Conservation (phyloP, 306 rosid genomes). For the Psophocarpus tetragonolobus region DNA sequence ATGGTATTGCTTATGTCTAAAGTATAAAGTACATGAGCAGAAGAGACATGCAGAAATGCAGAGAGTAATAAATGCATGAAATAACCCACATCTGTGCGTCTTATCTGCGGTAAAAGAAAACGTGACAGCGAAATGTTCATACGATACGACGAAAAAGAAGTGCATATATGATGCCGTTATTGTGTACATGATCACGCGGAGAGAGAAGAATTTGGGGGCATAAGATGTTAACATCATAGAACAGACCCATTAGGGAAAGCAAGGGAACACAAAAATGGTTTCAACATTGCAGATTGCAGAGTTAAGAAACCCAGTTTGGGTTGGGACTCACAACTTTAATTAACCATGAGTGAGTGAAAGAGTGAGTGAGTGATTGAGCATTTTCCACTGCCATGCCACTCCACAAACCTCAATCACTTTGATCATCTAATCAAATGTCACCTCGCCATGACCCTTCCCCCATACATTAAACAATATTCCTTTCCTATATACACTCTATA, state of each 20-base stretch:
- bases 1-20: too few species aligned
- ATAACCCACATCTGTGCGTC: background rate
- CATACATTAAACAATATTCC: background rate
- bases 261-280: too few species aligned
- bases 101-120: conserved; percentile 3
- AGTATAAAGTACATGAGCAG: background rate
- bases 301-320: background rate
- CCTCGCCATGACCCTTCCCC: background rate
- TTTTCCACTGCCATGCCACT: background rate
- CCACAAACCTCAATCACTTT: conserved; percentile 20
- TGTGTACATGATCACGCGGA: background rate
- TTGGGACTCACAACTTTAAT: conserved; percentile 1
- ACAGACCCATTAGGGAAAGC: conserved; percentile 37
- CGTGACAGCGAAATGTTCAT: background rate
- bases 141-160: background rate
- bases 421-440: conserved; percentile 31
- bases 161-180: conserved; percentile 28
- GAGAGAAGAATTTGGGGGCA: conserved; percentile 1
- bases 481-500: background rate
- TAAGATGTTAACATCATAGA: conserved; percentile 30
- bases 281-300: too few species aligned
- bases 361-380: background rate
- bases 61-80: background rate
- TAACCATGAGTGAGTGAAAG: background rate
- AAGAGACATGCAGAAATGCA: background rate